These are phyloP conservation scores for Puccinia brachypodii DNA, from an alignment of 1,284 basidiomycete genomes.

Conservation along the genomic window DNA sequence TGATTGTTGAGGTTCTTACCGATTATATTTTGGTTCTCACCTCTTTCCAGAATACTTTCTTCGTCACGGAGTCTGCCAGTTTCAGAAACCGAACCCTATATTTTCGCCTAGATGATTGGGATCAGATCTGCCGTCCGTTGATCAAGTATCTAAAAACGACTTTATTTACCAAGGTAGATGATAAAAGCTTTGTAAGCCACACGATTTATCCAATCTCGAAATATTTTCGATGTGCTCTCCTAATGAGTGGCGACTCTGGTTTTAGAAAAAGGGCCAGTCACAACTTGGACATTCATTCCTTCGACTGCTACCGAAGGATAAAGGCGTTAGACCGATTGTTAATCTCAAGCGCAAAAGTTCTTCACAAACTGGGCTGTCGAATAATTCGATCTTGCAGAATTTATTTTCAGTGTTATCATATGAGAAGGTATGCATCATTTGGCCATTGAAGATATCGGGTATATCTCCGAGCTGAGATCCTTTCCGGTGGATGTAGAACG, in stretches of 20 bases:
- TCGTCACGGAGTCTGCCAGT: slow-evolving; percentile 85
- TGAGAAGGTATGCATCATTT: slow-evolving; percentile 67
- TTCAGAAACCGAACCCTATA: slow-evolving; percentile 85
- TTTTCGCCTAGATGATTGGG: slow-evolving; percentile 94
- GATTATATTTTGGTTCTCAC: slow-evolving; percentile 2
- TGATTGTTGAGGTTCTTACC: neutral
- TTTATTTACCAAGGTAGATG: slow-evolving; percentile 62
- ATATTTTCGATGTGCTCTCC: slow-evolving; percentile 52
- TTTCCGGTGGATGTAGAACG: slow-evolving; percentile 61
- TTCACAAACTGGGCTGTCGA: slow-evolving; percentile 62
- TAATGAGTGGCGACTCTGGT: slow-evolving; percentile 27
- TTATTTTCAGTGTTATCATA: slow-evolving; percentile 81
- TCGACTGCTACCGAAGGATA: slow-evolving; percentile 87
- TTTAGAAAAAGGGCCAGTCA: slow-evolving; percentile 51
- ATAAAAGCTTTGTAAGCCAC: slow-evolving; percentile 58
- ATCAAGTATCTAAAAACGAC: slow-evolving; percentile 73
- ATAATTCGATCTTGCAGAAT: slow-evolving; percentile 80
- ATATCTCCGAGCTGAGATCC: neutral
- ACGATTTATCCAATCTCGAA: slow-evolving; percentile 54
- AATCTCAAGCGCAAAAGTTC: slow-evolving; percentile 73
- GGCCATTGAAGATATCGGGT: neutral
- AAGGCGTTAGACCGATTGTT: slow-evolving; percentile 89
- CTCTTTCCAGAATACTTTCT: slow-evolving; percentile 75
- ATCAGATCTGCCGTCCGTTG: slow-evolving; percentile 74
- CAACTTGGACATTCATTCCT: slow-evolving; percentile 80